Base-by-base conservation (phyloP, 441 rosid genomes). In the Manihot esculenta region DNA sequence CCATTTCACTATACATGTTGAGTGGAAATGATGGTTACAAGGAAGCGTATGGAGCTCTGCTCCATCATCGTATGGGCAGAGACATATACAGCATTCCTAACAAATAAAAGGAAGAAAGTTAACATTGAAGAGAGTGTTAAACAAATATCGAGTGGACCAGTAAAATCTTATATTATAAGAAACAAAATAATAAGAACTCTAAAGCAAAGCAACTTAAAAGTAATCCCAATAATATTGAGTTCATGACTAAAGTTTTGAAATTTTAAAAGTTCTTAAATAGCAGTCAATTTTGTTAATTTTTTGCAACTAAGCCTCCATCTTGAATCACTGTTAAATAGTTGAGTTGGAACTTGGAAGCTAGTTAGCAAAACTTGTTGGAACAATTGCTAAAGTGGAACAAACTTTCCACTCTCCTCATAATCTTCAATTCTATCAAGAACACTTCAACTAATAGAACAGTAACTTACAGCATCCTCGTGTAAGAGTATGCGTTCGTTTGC, bases 51-150 rank as follows among this genome's bases (percentile, higher is more conserved):
- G 87, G 57, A 94, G 92, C 85, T 94, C 96, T 12, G 74, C 80
- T 24, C 92, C 97, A 67, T 89, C 93, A 64, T 92, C 98, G 9
- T 94, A 94, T 18, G 94, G 72, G 79, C 84, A 68, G 48, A 94
- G 82, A 74, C 99, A 94, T 72, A 94, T 89, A 72, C 96, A 92
- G 72, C 98, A 94, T 73, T 94, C 98, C 97, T 94, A 71, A 61
- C 64, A 50, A 15, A 14, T n/a, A 9, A 66, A 50, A 48, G 41
- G 12, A 11, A 45, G 8, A 38, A 38, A 68, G 55, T 6, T 38
- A 38, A 49, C 14, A 26, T 49, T 21, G 38, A 18, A 59, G 20
- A n/a, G 33, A 57, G 41, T 17, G 10, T 17, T 18, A 35, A 57
- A 68, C 50, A 44, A n/a, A 48, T 10, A 18, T 53, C 48, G 35